Percentiles rank a stretch among this genome's conserved stretches.
Evolutionary conservation across 371 early-diverging fungal genomes (phyloP).

Genomic region (Rhizopus arrhizus): DNA sequence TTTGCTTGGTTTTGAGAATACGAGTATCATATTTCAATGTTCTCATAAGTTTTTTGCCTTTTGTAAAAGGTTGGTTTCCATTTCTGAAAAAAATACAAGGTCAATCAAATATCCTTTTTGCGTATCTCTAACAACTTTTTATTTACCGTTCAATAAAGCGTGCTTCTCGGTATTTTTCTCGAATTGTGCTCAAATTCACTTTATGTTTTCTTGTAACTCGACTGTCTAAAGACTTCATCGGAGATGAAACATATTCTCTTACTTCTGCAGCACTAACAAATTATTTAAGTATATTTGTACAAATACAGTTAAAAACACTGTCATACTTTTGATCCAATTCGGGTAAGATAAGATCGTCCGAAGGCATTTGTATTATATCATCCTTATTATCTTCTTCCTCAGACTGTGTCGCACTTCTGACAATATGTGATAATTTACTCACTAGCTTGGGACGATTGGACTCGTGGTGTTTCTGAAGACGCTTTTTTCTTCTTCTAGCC

Average conservation of each 20-base stretch:
- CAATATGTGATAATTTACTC: slow-evolving; percentile 27
- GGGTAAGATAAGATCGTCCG: slow-evolving; percentile 43
- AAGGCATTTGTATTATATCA: slow-evolving; percentile 28
- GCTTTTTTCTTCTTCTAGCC: slow-evolving; percentile 37
- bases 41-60: slow-evolving; percentile 4
- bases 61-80: slow-evolving; percentile 13
- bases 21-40: slow-evolving; percentile 17
- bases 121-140: not conserved
- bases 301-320: slow-evolving; percentile 4
- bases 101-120: not conserved
- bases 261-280: slow-evolving; percentile 35
- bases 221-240: slow-evolving; percentile 3
- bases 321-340: slow-evolving; percentile 50
- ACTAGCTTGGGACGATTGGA: slow-evolving; percentile 24
- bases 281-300: not conserved
- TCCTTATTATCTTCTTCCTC: slow-evolving; percentile 27
- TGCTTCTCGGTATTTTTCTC: slow-evolving; percentile 42
- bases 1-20: slow-evolving; percentile 14
- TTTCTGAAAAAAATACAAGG: slow-evolving; percentile 10
- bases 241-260: slow-evolving; percentile 18
- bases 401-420: slow-evolving; percentile 27
- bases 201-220: slow-evolving; percentile 15
- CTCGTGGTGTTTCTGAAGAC: slow-evolving; percentile 35
- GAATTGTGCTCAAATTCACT: slow-evolving; percentile 34
- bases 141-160: slow-evolving; percentile 39